These are phyloP conservation scores for Nemania abortiva DNA, from an alignment of 2,329 filamentous ascomycete species.

Conservation along the genomic window DNA sequence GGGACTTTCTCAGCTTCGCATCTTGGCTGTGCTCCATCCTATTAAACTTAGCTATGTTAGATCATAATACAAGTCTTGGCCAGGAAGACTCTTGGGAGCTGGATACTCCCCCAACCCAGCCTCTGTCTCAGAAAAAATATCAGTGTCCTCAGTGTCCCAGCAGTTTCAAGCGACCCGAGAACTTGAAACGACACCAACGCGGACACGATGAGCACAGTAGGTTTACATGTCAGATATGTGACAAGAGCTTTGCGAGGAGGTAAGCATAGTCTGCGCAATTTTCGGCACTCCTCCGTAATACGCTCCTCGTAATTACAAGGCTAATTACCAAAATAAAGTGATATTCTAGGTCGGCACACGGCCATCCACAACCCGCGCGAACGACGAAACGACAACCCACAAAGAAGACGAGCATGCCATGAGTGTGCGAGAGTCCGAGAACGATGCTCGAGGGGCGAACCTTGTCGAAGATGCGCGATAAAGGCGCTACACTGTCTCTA, in stretches of 20 bases:
- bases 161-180: conserved; percentile 50
- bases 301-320: conserved; percentile 13
- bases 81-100: conserved; percentile 25
- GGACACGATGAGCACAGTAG: conserved; percentile 46
- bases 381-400: conserved; percentile 37
- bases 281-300: background rate
- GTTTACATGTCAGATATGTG: conserved; percentile 48
- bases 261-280: conserved; percentile 28
- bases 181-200: conserved; percentile 50
- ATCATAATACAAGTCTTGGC: conserved; percentile 22
- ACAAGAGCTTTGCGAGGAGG: conserved; percentile 51
- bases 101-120: conserved; percentile 28
- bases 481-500: conserved; percentile 47
- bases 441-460: conserved; percentile 48
- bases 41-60: conserved; percentile 26
- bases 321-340: conserved; percentile 41
- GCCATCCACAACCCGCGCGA: conserved; percentile 43
- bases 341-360: conserved; percentile 46
- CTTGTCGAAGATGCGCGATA: conserved; percentile 46
- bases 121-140: conserved; percentile 43
- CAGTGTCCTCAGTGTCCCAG: conserved; percentile 48
- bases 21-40: conserved; percentile 29
- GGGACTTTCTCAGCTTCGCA: conserved; percentile 27
- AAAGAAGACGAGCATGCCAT: conserved; percentile 47
- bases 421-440: conserved; percentile 49